Percentiles rank a stretch among this genome's conserved stretches.
These are phyloP conservation scores for Chytriomyces sp. DNA, from an alignment of 192 early-diverging fungal genomes.

Conservation along the genomic window DNA sequence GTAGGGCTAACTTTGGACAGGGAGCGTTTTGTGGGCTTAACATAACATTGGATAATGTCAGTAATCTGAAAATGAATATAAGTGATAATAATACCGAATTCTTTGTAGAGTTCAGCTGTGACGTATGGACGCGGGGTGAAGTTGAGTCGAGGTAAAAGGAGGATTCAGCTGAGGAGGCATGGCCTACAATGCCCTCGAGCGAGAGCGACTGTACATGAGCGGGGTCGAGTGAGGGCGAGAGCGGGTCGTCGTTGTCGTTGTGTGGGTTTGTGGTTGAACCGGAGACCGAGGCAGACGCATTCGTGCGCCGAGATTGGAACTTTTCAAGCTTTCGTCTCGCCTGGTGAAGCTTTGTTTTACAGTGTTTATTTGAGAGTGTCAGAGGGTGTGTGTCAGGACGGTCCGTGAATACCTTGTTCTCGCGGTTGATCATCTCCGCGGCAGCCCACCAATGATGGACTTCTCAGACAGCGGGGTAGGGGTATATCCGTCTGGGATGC, in stretches of 20 bases:
- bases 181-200: background rate
- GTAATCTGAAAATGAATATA: background rate
- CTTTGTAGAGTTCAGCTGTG: too few species aligned
- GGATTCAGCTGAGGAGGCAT: background rate
- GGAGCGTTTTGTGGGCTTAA: background rate
- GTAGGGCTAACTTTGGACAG: background rate
- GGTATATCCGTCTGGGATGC: too few species aligned
- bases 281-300: background rate
- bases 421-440: conserved; percentile 14
- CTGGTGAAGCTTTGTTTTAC: conserved; percentile 8
- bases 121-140: background rate
- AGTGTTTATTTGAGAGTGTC: background rate
- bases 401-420: conserved; percentile 1
- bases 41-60: background rate
- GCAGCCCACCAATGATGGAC: too few species aligned
- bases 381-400: background rate
- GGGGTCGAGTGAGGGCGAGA: background rate
- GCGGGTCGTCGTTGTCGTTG: background rate
- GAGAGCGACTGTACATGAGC: background rate
- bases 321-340: conserved; percentile 32
- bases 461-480: too few species aligned
- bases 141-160: background rate
- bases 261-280: background rate
- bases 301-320: conserved; percentile 18
- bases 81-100: too few species aligned